Evolutionary conservation across 2,329 filamentous ascomycete genomes (phyloP).

Genomic region (Blastomyces parvus): DNA sequence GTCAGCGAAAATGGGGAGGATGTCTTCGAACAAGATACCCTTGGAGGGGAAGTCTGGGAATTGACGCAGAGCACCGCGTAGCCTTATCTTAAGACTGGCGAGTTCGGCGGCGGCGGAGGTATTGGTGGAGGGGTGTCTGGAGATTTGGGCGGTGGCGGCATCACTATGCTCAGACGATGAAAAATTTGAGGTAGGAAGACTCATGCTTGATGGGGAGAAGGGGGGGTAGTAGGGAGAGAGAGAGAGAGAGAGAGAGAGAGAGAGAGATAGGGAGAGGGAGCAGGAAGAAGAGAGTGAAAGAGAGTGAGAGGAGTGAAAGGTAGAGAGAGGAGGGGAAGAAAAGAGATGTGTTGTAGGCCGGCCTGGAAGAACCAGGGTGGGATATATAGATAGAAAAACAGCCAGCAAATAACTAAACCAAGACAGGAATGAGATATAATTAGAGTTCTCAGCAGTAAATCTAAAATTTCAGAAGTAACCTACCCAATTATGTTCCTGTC

Average conservation of each 20-base stretch:
- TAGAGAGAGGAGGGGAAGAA: constrained; percentile 15
- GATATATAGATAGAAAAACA: not conserved
- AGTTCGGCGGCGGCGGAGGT: constrained; percentile 45
- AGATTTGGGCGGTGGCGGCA: constrained; percentile 35
- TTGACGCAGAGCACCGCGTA: constrained; percentile 66
- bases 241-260: constrained; percentile 2
- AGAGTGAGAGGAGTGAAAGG: constrained; percentile 9
- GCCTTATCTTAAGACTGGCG: constrained; percentile 55
- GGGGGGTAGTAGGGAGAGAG: not conserved
- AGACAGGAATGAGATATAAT: not conserved
- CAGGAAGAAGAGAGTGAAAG: no score
- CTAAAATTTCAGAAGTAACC: not conserved
- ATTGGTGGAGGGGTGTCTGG: constrained; percentile 38
- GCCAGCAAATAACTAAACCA: not conserved
- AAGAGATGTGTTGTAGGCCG: constrained; percentile 9
- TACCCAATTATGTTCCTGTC: not conserved
- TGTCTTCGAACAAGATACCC: constrained; percentile 95
- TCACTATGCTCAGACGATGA: constrained; percentile 23
- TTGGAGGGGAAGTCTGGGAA: constrained; percentile 86
- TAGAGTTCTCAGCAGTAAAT: not conserved
- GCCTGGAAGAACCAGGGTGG: not conserved
- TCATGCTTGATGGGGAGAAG: constrained; percentile 27
- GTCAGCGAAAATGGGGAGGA: constrained; percentile 88
- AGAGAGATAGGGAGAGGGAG: constrained; percentile 7
- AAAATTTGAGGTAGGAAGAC: constrained; percentile 24